phyloP scores from a whole-genome alignment of 2,329 filamentous ascomycete genomes.

The Botrytis pseudocinerea region DNA sequence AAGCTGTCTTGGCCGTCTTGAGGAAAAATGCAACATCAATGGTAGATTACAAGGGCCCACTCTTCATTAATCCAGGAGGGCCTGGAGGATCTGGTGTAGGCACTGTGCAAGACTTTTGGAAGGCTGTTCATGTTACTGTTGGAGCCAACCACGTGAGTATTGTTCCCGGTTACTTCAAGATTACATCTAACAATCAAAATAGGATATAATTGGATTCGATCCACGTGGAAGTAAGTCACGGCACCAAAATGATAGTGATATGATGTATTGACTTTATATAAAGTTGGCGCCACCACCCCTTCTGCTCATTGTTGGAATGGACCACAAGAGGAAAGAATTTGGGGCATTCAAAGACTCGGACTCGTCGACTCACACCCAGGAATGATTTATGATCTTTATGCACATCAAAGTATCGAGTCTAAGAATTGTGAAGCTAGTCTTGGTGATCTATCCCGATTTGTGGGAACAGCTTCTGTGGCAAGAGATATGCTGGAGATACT shows the following conservation, averaged over 20 bases:
- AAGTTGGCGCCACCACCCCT: constrained; percentile 48
- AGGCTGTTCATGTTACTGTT: constrained; percentile 47
- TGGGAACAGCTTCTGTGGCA: constrained; percentile 29
- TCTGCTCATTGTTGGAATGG: constrained; percentile 52
- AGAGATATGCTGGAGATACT: constrained; percentile 42
- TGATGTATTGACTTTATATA: not conserved
- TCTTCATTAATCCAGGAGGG: constrained; percentile 40
- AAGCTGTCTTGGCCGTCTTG: constrained; percentile 31
- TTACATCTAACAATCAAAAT: constrained; percentile 13
- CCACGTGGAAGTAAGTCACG: constrained; percentile 45
- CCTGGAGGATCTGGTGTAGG: constrained; percentile 50
- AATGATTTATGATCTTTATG: constrained; percentile 49
- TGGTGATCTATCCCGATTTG: constrained; percentile 7
- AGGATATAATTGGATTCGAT: constrained; percentile 54
- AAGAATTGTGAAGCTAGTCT: constrained; percentile 1
- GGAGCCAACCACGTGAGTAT: constrained; percentile 31
- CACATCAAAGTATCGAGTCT: constrained; percentile 35
- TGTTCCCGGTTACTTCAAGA: not conserved
- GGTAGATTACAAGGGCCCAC: constrained; percentile 30
- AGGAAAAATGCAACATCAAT: constrained; percentile 29
- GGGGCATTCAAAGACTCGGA: constrained; percentile 48
- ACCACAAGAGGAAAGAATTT: constrained; percentile 46
- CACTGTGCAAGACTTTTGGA: constrained; percentile 35
- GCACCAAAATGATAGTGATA: not conserved
- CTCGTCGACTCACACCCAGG: constrained; percentile 51